Base-by-base conservation (phyloP, 139 green algal species). In the Ettlia oleoabundans region DNA sequence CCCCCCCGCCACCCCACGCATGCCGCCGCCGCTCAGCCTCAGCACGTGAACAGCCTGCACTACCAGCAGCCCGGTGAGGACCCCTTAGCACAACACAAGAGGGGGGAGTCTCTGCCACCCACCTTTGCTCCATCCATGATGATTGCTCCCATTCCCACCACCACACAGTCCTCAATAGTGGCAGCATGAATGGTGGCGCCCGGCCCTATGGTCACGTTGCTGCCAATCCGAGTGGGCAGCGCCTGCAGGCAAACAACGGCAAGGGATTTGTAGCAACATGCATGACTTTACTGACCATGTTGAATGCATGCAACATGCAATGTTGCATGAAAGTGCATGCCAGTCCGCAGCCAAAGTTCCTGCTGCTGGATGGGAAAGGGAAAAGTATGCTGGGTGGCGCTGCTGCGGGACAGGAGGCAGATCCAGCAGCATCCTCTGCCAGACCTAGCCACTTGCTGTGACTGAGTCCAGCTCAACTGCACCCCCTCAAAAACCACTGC, bases 131-230 rank as follows among this genome's bases (percentile, higher is more conserved):
- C 96, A 78, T 98, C 95, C 79, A 98, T 89, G 22, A 98, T 67
- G 0, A 88, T 97, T 2, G 96, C 90, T 1, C 95, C 95, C 94
- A 98, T 98, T 55, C 96, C 96, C 61, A 98, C 90, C 58, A 98
- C 89, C 51, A 81, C 89, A 69, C 92, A 89, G 90, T 98, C 95
- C 38, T 92, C 90, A 64, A 98, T 87, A 1, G 84, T 95, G 81
- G 90, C 94, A 0, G 96, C 95, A 76, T 98, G 96, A 28, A 98
- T 73, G 0, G 88, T 94, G 3, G 93, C 92, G 30, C 89, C 91
- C 71, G 96, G 93, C 19, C 92, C 92, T 81, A 93, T 87, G 4
- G 86, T 91, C 30, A 95, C 91, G 64, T 91, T 89, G 85, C 78
- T 92, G 76, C 94, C 95, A 72, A 97, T 96, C 40, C 88, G 58